Evolutionary conservation across 1,139 yeast species (phyloP), one percentile per base, ranked within the genome.

Genomic region (Zygosaccharomyces sapae): DNA sequence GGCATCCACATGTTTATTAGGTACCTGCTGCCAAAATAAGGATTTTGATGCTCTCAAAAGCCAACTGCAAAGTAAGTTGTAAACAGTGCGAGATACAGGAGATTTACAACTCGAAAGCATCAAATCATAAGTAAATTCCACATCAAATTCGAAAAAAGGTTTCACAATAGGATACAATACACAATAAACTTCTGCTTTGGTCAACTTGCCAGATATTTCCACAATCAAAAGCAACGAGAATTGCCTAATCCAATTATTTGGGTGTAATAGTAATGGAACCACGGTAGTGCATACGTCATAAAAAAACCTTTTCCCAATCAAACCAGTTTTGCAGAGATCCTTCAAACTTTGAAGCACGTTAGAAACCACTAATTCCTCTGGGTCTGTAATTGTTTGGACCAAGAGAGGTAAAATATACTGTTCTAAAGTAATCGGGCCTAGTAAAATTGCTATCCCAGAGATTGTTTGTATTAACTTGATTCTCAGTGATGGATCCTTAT

Each of bases 401-500:
- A 92, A 70, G 16, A 94, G 67, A 0, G 98, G 98, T 30, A 89
- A 70, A 29, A 94, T 79, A 59, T 90, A 94, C 57, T 88, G 95
- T 56, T 92, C 96, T 51, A 94, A 72, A 31, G 95, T 79, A 0
- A 86, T 73, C 0, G 83, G 80, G 0, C 98, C 98, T 30, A 90
- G 80, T 59, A 79, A 83, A 1, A 90, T 80, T 0, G 95, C 86
- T 22, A 94, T 71, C 1, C 83, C 80, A 5, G 88, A 75, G n/a
- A 90, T 79, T n/a, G 88, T 76, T 33, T 82, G 77, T 39, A 90
- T 79, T 57, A 94, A 82, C 5, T 83, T 81, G 29, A 85, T 70
- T 49, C 95, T 73, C 22, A 92, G 70, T 25, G 80, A 77, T 2
- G 84, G 72, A 58, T 83, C 81, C 43, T 80, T 75, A 61, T 89